phyloP scores from a whole-genome alignment of 2,329 filamentous ascomycete species.

The Biscogniauxia sp. region DNA sequence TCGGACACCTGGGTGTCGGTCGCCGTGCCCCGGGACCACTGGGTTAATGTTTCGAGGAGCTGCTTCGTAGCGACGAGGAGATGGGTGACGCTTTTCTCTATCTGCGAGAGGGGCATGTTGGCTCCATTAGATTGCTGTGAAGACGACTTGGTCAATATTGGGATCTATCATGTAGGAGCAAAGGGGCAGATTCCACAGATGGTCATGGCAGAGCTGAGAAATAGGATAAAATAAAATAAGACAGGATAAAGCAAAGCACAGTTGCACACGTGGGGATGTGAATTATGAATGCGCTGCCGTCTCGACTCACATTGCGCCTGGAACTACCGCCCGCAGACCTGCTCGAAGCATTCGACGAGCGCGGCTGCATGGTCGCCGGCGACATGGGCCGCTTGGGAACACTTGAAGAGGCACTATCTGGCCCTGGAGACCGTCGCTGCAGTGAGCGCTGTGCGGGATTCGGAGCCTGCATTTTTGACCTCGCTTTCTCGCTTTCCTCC shows the following conservation, averaged over 20 bases:
- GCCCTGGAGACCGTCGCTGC: slow-evolving; percentile 63
- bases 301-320: slow-evolving; percentile 57
- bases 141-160: slow-evolving; percentile 16
- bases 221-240: not conserved
- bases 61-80: slow-evolving; percentile 97
- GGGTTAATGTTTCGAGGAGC: slow-evolving; percentile 91
- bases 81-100: slow-evolving; percentile 98
- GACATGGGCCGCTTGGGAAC: slow-evolving; percentile 59
- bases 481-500: slow-evolving; percentile 12
- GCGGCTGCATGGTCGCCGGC: slow-evolving; percentile 57
- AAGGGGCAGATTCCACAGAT: not conserved
- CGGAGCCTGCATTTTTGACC: slow-evolving; percentile 48
- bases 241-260: not conserved
- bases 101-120: slow-evolving; percentile 82
- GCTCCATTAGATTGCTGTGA: slow-evolving; percentile 52
- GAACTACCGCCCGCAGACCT: slow-evolving; percentile 54
- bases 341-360: slow-evolving; percentile 64
- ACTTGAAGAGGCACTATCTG: slow-evolving; percentile 54
- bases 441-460: slow-evolving; percentile 51
- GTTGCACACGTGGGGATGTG: slow-evolving; percentile 3
- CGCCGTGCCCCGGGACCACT: slow-evolving; percentile 92
- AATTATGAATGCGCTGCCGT: slow-evolving; percentile 16
- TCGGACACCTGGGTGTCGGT: slow-evolving; percentile 96
- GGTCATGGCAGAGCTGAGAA: not conserved
- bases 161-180: not conserved